These are phyloP conservation scores for Eutrema yunnanense DNA, from an alignment of 345 rosid species.

Conservation along the genomic window DNA sequence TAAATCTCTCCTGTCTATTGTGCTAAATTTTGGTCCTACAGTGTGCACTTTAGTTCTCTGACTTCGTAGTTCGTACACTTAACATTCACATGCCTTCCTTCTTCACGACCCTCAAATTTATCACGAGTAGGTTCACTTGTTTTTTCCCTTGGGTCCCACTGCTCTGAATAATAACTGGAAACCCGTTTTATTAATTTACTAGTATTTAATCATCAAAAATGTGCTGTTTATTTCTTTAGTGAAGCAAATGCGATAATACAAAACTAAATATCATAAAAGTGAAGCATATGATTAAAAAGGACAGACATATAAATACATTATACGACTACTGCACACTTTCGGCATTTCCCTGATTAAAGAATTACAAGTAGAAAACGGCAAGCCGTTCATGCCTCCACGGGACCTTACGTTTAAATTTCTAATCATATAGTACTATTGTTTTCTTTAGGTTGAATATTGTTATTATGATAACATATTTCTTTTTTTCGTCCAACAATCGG, in stretches of 20 bases:
- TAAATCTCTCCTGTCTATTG: too few relatives aligned
- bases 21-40: too few relatives aligned
- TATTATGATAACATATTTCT: too few relatives aligned
- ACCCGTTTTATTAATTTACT: neutral
- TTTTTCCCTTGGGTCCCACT: neutral
- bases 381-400: neutral
- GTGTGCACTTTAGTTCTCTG: neutral
- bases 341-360: constrained; percentile 2
- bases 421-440: too few relatives aligned
- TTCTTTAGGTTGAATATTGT: too few relatives aligned
- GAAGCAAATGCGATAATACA: neutral
- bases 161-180: neutral
- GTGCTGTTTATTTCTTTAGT: neutral
- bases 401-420: too few relatives aligned
- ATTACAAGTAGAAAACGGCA: neutral
- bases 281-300: constrained; percentile 1
- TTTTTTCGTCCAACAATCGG: too few relatives aligned
- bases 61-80: neutral
- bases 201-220: neutral
- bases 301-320: neutral
- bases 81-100: neutral
- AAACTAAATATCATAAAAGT: neutral
- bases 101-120: neutral
- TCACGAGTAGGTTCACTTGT: constrained; percentile 4
- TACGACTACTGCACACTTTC: neutral